phyloP scores from a whole-genome alignment of 768 basidiomycete species.

The Crassisporium funariophilum region DNA sequence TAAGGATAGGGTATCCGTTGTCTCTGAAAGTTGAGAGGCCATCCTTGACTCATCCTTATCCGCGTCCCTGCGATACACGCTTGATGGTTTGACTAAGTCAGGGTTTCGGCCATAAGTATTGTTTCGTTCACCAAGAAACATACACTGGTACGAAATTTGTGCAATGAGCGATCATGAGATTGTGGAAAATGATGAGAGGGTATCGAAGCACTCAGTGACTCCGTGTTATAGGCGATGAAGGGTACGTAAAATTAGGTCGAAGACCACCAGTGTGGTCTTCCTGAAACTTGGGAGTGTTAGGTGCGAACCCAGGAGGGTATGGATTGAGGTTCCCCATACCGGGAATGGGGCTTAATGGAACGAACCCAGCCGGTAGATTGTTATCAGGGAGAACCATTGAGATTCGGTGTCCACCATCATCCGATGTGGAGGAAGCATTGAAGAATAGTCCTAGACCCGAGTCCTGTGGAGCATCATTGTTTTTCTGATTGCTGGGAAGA shows the following conservation, averaged over 20 bases:
- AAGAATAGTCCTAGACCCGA: not conserved
- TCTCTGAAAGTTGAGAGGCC: too few relatives aligned
- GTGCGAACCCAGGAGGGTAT: conserved; percentile 22
- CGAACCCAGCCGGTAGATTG: conserved; percentile 38
- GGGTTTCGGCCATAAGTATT: too few relatives aligned
- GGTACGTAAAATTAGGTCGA: conserved; percentile 14
- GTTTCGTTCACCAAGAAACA: too few relatives aligned
- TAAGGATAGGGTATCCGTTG: too few relatives aligned
- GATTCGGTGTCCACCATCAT: conserved; percentile 11
- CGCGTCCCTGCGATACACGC: too few relatives aligned
- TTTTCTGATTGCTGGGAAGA: conserved; percentile 6
- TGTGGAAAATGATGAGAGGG: too few relatives aligned
- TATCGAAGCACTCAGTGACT: too few relatives aligned
- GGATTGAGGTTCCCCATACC: conserved; percentile 21
- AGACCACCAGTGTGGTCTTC: conserved; percentile 8
- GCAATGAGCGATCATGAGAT: too few relatives aligned
- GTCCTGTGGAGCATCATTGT: not conserved
- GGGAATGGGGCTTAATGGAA: conserved; percentile 38
- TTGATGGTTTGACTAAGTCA: too few relatives aligned
- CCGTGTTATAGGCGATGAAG: conserved; percentile 17
- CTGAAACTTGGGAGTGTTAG: conserved; percentile 6
- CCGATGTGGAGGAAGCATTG: not conserved
- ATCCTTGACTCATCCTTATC: too few relatives aligned
- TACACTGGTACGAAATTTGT: too few relatives aligned
- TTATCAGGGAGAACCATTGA: conserved; percentile 30